These are phyloP conservation scores for Fusarium dlaminii DNA, from an alignment of 2,329 filamentous ascomycete genomes.

Conservation along the genomic window DNA sequence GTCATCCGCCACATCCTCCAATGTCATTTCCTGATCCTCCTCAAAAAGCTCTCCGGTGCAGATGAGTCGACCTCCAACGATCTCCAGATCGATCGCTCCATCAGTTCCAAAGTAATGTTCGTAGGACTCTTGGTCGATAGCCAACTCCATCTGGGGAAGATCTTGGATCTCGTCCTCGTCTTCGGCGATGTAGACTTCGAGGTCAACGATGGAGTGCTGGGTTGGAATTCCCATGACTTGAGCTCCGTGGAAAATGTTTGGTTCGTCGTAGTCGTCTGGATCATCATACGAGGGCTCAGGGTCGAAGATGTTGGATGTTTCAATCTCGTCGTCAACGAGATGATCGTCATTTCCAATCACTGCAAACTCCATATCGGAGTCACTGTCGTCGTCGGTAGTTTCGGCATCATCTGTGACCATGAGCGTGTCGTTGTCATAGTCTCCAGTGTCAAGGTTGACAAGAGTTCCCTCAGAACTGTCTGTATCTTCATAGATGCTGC, in stretches of 20 bases:
- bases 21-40: conserved; percentile 9
- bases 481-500: not conserved
- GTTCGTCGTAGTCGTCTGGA: conserved; percentile 21
- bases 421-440: not conserved
- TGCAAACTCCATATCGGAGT: not conserved
- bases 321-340: conserved; percentile 12
- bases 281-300: conserved; percentile 33
- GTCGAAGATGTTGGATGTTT: conserved; percentile 35
- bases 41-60: conserved; percentile 31
- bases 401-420: not conserved
- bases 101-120: conserved; percentile 36
- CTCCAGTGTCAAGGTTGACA: not conserved
- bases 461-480: not conserved
- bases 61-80: conserved; percentile 32
- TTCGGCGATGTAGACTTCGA: conserved; percentile 45
- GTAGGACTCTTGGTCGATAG: conserved; percentile 42
- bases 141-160: conserved; percentile 45
- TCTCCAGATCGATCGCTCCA: conserved; percentile 43
- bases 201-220: conserved; percentile 29
- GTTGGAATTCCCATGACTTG: conserved; percentile 28
- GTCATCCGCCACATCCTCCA: not conserved
- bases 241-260: conserved; percentile 44
- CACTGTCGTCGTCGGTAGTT: not conserved
- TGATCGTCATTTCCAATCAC: not conserved
- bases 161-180: conserved; percentile 39